Percentiles rank a stretch among this genome's conserved stretches.
Evolutionary conservation across 331 rosid genomes (phyloP).

Genomic region (Phaseolus coccineus): DNA sequence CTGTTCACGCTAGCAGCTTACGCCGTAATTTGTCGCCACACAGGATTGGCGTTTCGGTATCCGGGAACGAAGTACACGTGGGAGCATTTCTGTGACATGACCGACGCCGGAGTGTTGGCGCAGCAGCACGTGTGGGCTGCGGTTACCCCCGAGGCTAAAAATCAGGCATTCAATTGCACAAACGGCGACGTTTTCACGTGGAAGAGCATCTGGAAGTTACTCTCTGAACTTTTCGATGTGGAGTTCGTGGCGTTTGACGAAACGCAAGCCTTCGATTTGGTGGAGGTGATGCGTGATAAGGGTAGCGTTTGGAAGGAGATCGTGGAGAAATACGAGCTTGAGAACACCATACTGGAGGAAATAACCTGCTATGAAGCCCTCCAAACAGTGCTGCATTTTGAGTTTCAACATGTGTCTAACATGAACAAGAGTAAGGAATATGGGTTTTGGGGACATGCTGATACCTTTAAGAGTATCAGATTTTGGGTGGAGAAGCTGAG

Average conservation of each 20-base stretch:
- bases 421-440: conserved; percentile 52
- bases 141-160: conserved; percentile 33
- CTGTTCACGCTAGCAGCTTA: conserved; percentile 30
- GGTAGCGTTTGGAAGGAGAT: conserved; percentile 50
- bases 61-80: conserved; percentile 47
- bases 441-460: conserved; percentile 44
- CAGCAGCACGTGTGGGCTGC: conserved; percentile 62
- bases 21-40: conserved; percentile 41
- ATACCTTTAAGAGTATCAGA: conserved; percentile 46
- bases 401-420: conserved; percentile 52
- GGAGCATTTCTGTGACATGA: conserved; percentile 59
- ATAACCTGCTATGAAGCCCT: background rate
- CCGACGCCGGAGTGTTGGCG: conserved; percentile 45
- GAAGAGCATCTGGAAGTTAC: conserved; percentile 50
- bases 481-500: conserved; percentile 36
- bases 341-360: conserved; percentile 48
- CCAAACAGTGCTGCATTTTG: conserved; percentile 2
- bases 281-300: conserved; percentile 47
- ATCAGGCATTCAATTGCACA: conserved; percentile 53
- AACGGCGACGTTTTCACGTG: conserved; percentile 52
- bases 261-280: conserved; percentile 38
- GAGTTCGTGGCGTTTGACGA: conserved; percentile 49
- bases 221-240: conserved; percentile 26
- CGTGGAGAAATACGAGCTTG: conserved; percentile 51
- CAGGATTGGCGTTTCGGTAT: conserved; percentile 46